Conservation (phyloP, 176 grass and related monocot genomes). For the Puya raimondii region DNA sequence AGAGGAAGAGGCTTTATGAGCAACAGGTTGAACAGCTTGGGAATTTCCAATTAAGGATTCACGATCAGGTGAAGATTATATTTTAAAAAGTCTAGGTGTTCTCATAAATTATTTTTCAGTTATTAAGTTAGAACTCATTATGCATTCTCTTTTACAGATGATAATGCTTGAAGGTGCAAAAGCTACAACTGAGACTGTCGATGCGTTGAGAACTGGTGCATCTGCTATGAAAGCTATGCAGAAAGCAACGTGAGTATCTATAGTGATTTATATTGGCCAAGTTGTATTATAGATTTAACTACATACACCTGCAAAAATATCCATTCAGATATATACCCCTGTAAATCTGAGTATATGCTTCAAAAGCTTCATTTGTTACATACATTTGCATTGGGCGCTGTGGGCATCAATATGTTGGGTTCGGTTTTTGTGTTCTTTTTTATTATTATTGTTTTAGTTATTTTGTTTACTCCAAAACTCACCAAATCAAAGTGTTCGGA, state of each 20-base stretch:
- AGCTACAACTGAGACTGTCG: slow-evolving; percentile 95
- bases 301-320: neutral
- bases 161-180: slow-evolving; percentile 97
- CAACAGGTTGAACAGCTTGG: slow-evolving; percentile 98
- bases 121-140: neutral
- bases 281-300: neutral
- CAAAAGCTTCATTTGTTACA: too few species aligned
- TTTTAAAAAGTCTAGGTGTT: neutral
- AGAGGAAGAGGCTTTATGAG: slow-evolving; percentile 93
- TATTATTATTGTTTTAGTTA: too few species aligned
- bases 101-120: neutral
- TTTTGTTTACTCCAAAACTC: too few species aligned
- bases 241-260: slow-evolving; percentile 67
- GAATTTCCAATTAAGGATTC: slow-evolving; percentile 97
- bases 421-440: too few species aligned
- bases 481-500: too few species aligned
- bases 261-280: slow-evolving; percentile 11
- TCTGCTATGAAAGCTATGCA: slow-evolving; percentile 91
- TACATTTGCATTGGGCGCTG: too few species aligned
- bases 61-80: slow-evolving; percentile 63
- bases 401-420: too few species aligned
- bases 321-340: neutral
- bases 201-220: slow-evolving; percentile 92
- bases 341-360: too few species aligned
- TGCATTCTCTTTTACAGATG: slow-evolving; percentile 49